phyloP scores from a whole-genome alignment of 225 moss, liverwort and hornwort genomes.

The Bryoerythrophyllum caledonicum region DNA sequence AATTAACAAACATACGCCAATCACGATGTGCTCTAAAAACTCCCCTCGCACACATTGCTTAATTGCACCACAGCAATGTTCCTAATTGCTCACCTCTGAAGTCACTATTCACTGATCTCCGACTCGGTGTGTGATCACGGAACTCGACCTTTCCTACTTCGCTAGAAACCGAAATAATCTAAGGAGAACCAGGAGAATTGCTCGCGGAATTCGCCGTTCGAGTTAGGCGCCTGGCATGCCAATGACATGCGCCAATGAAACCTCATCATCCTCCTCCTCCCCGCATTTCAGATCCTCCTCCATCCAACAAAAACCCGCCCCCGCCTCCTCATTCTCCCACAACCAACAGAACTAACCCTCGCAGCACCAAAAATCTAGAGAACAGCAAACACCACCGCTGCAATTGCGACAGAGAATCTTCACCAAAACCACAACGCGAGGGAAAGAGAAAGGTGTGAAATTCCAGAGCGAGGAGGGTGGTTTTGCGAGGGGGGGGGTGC shows the following conservation, averaged over 20 bases:
- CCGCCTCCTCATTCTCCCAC: no score
- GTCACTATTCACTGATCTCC: background rate
- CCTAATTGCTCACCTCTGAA: constrained; percentile 27
- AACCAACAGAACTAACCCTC: no score
- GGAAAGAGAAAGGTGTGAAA: no score
- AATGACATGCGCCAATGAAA: constrained; percentile 35
- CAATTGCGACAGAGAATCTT: no score
- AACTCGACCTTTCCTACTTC: no score
- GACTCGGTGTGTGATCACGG: no score
- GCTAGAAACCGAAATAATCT: no score
- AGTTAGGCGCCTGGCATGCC: constrained; percentile 30
- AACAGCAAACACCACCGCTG: no score
- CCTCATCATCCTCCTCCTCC: constrained; percentile 19
- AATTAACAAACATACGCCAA: background rate
- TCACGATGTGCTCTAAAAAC: no score
- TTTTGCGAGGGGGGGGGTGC: background rate
- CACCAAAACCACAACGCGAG: no score
- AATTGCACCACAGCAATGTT: constrained; percentile 27
- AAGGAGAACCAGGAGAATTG: no score
- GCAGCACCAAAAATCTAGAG: no score
- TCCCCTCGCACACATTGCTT: constrained; percentile 21
- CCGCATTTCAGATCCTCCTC: constrained; percentile 39
- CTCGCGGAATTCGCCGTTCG: background rate
- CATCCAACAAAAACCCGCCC: background rate
- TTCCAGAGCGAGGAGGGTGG: background rate